Base-by-base conservation (phyloP, 371 early-diverging fungal species). In the Funneliformis caledonium region DNA sequence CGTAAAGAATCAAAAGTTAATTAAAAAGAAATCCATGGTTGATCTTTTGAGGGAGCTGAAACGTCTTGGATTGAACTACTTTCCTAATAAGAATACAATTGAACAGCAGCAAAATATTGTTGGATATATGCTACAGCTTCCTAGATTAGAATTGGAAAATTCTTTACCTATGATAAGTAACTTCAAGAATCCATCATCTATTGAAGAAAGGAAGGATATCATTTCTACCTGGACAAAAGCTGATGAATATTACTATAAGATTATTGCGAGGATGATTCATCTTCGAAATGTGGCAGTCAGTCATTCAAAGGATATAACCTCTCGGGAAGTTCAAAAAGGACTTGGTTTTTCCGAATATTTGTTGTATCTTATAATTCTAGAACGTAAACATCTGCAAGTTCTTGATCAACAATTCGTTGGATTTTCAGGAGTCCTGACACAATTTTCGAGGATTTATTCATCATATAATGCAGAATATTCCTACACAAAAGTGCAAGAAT, bases 11-110 rank as follows among this genome's bases (percentile, higher is more conserved):
- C 93, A 93, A 84, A 94, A 95, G 83, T 83, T 92, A 50, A 85
- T 96, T 48, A 92, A 96, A 45, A 96, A 94, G 85, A 96, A 96
- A 85, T 93, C 96, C 0, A 84, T 97, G 9, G 94, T 93, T 60
- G 97, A 97, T 84, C 88, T 97, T 56, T 88, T 96, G 79, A 95
- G 94, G 84, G 91, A 93, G 62, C 82, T 97, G 78, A 91, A 93
- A 64, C 88, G 91, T 22, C 83, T 97, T 33, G 98, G 98, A 11
- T 85, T 98, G 37, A 93, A 93, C 61, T 87, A 89, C 22, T 89
- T 94, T 68, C 86, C 86, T 61, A 89, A 89, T 42, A 82, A 84
- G 76, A 83, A 84, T 43, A 82, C 82, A 80, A 82, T 83, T 43
- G 83, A 85, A 42, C 81, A 84, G 9, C 85, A 85, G 26, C 83